A percentile compares a stretch with the other conserved stretches of the same genome.
These are phyloP conservation scores for Bothriochloa decipiens DNA, from an alignment of 176 grass and related monocot genomes.

Conservation along the genomic window DNA sequence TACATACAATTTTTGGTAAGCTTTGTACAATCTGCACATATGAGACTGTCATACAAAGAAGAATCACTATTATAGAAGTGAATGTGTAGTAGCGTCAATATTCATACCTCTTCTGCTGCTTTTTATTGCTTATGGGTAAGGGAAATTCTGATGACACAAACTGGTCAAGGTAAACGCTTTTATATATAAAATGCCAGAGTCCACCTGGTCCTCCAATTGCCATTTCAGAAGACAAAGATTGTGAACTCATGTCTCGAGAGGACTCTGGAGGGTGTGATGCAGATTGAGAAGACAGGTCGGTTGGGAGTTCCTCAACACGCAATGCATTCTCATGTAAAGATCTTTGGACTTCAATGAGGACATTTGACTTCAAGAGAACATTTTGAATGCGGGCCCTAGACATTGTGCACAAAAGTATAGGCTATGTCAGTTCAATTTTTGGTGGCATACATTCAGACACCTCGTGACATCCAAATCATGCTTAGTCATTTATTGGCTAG, in stretches of 20 bases:
- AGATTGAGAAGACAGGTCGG: slow-evolving; percentile 46
- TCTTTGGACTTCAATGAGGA: slow-evolving; percentile 80
- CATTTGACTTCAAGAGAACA: slow-evolving; percentile 89
- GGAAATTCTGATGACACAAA: slow-evolving; percentile 90
- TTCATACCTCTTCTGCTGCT: slow-evolving; percentile 86
- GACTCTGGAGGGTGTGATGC: slow-evolving; percentile 21
- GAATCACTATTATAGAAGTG: slow-evolving; percentile 2
- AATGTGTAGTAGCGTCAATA: slow-evolving; percentile 6
- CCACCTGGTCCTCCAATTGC: slow-evolving; percentile 77
- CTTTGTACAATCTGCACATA: slow-evolving; percentile 80
- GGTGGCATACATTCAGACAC: background rate
- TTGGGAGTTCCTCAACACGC: slow-evolving; percentile 74
- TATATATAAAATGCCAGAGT: slow-evolving; percentile 98
- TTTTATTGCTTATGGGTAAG: slow-evolving; percentile 61
- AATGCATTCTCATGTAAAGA: slow-evolving; percentile 71
- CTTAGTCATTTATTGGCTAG: slow-evolving; percentile 19
- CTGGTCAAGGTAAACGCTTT: slow-evolving; percentile 87
- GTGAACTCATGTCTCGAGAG: slow-evolving; percentile 42
- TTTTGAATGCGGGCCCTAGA: slow-evolving; percentile 72
- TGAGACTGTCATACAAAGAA: slow-evolving; percentile 26
- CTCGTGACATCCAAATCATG: slow-evolving; percentile 28
- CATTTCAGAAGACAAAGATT: slow-evolving; percentile 49
- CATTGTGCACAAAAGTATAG: slow-evolving; percentile 37
- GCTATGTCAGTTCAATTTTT: slow-evolving; percentile 31
- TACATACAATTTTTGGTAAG: slow-evolving; percentile 83